Percentiles rank a stretch among this genome's conserved stretches.
These are phyloP conservation scores for Hyparrhenia diplandra DNA, from an alignment of 176 grass and related monocot genomes.

Conservation along the genomic window DNA sequence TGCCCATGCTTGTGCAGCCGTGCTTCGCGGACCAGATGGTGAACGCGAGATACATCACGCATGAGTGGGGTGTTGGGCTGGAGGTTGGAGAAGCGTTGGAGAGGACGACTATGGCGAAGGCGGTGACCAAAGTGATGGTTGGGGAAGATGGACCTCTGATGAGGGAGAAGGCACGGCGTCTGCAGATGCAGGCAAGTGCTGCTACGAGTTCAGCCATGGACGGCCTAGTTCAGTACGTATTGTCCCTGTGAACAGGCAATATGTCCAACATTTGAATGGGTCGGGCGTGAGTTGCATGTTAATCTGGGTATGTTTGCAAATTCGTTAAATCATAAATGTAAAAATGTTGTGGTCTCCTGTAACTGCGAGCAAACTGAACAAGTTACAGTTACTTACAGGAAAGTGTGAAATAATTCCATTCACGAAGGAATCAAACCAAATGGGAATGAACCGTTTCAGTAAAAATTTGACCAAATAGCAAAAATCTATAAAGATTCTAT, in stretches of 20 bases:
- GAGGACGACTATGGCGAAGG: not conserved
- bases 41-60: slow-evolving; percentile 30
- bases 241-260: not conserved
- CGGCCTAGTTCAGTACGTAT: not conserved
- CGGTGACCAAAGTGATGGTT: slow-evolving; percentile 1
- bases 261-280: too few relatives aligned
- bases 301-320: too few relatives aligned
- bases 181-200: not conserved
- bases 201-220: not conserved
- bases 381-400: too few relatives aligned
- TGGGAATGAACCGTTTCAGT: too few relatives aligned
- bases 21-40: slow-evolving; percentile 46
- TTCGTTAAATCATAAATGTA: too few relatives aligned
- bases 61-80: slow-evolving; percentile 26
- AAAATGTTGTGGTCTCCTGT: too few relatives aligned
- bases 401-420: too few relatives aligned
- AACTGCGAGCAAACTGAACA: too few relatives aligned
- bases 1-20: slow-evolving; percentile 34
- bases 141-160: slow-evolving; percentile 25
- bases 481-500: too few relatives aligned
- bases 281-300: too few relatives aligned
- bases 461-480: too few relatives aligned
- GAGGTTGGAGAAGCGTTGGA: not conserved
- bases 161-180: not conserved
- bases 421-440: too few relatives aligned